A percentile compares a stretch with the other conserved stretches of the same genome.
Conservation (phyloP, 345 rosid species). For the Theobroma cacao region DNA sequence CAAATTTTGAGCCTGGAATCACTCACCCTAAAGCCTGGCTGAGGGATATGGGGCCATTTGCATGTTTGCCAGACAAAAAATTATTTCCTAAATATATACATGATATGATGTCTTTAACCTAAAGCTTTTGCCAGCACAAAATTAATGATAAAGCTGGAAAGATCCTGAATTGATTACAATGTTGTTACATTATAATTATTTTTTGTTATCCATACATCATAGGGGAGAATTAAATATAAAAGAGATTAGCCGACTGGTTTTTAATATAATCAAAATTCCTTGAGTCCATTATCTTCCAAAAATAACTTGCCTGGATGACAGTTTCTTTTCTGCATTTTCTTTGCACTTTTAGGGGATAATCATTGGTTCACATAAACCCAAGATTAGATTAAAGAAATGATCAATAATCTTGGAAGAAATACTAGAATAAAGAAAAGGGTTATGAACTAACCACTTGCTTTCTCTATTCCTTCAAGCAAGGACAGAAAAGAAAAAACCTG, state of each 20-base stretch:
- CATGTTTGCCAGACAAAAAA: background rate
- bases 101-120: background rate
- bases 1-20: background rate
- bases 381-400: background rate
- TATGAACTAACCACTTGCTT: background rate
- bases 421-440: background rate
- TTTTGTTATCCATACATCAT: background rate
- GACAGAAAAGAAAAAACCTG: background rate
- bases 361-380: conserved; percentile 4
- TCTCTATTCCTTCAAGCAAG: background rate
- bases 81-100: background rate
- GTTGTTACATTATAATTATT: background rate
- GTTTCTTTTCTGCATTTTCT: background rate
- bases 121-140: conserved; percentile 5
- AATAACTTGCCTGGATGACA: background rate
- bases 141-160: background rate
- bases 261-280: background rate
- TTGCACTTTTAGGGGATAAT: conserved; percentile 1
- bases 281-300: background rate
- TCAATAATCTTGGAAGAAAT: background rate
- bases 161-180: background rate
- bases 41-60: background rate
- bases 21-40: background rate
- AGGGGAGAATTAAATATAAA: background rate
- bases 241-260: background rate